Base-by-base conservation (phyloP, 768 basidiomycete species). In the Russula sp. region DNA sequence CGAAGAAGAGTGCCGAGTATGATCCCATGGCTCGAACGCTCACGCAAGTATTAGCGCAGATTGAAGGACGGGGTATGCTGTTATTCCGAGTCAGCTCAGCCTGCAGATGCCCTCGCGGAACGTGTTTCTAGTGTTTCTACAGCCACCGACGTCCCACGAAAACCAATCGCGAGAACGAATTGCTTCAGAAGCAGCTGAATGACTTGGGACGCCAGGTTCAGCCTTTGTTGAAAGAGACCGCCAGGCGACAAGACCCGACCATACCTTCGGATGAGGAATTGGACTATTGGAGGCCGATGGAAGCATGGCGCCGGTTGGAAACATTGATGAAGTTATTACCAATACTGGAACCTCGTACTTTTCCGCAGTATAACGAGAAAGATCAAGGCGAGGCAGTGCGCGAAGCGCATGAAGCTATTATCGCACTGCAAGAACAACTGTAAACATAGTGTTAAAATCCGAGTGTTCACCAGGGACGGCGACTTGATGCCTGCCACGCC, bases 351-450 rank as follows among this genome's bases (percentile, higher is more conserved):
- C 70, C 84, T 98, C n/a, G 90, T 98, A 28, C 81, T 91, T 36
- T 98, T 94, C 85, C 81, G 81, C 50, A 89, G 87, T 0, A 83
- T 98, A 16, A 79, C 75, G 86, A 91, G 68, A 30, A 80, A 69
- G 91, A 90, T 71, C 89, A 92, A 69, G 81, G 79, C 32, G 87
- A 88, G 69, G 92, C 93, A 0, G 81, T 98, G 13, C 81, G 83
- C 40, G 93, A 97, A 75, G 96, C 95, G 0, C 90, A 94, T 63
- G 87, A 90, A 59, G 87, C 91, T 1, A 94, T 98, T 70, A 82
- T 87, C 63, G 83, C 87, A 42, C 79, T 98, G n/a, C 86, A 86
- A 20, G 79, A 83, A 16, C 88, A 94, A 72, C 78, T 96, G 14
- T 92, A 95, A 66, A 78, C 81, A 46, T 87, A 93, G 75, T 87